Evolutionary conservation across 805 yeast species (phyloP).

Genomic region (Cyberlindnera subsufficiens): DNA sequence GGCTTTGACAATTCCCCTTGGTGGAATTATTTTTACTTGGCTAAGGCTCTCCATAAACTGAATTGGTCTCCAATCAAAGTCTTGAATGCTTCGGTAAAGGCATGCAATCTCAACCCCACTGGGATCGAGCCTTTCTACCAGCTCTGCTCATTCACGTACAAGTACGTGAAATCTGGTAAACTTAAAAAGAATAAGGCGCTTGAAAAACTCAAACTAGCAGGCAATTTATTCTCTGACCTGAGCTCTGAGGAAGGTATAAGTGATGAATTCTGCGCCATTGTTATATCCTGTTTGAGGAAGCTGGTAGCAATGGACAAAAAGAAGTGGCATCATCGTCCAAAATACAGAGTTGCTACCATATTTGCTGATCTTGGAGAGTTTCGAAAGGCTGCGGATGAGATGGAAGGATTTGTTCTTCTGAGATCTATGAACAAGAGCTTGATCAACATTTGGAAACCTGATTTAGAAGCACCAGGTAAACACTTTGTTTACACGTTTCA

Average conservation of each 20-base stretch:
- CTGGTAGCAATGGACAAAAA: constrained; percentile 61
- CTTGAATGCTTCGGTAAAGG: constrained; percentile 34
- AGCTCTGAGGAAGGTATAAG: constrained; percentile 14
- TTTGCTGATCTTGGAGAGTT: constrained; percentile 44
- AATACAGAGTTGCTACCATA: constrained; percentile 63
- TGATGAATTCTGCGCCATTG: constrained; percentile 27
- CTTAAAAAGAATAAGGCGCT: constrained; percentile 35
- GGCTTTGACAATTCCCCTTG: constrained; percentile 45
- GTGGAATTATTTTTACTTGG: constrained; percentile 51
- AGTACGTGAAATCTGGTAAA: constrained; percentile 37
- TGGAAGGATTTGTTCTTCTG: constrained; percentile 57
- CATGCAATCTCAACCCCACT: constrained; percentile 37
- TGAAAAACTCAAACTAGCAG: constrained; percentile 30
- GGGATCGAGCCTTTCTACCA: constrained; percentile 74
- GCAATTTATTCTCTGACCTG: constrained; percentile 15
- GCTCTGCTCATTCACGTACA: constrained; percentile 51
- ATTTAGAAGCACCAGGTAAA: constrained; percentile 85
- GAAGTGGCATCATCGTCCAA: constrained; percentile 89
- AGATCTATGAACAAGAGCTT: constrained; percentile 66
- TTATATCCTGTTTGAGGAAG: constrained; percentile 42
- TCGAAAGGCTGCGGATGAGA: constrained; percentile 54
- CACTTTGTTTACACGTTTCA: constrained; percentile 75
- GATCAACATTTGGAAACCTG: constrained; percentile 91
- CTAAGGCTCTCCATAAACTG: constrained; percentile 54
- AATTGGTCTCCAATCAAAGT: constrained; percentile 28